Evolutionary conservation across 805 yeast genomes (phyloP).

Genomic region (Teunomyces barrocoloradensis): DNA sequence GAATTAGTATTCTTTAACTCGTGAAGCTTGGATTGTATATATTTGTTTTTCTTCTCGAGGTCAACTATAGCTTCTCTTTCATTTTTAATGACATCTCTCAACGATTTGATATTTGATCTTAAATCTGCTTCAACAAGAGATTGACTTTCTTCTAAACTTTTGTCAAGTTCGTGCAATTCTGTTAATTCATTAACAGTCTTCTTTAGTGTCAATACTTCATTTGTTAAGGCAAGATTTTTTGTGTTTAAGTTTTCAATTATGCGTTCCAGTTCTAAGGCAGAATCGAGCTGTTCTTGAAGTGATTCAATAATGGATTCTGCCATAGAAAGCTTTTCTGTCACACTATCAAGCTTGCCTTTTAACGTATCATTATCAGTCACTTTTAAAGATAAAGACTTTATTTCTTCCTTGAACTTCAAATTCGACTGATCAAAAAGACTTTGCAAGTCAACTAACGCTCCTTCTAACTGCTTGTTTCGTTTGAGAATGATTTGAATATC

Average conservation of each 20-base stretch:
- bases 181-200: slow-evolving; percentile 44
- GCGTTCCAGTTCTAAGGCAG: slow-evolving; percentile 33
- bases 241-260: slow-evolving; percentile 32
- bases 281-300: slow-evolving; percentile 32
- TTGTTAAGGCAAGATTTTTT: slow-evolving; percentile 35
- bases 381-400: slow-evolving; percentile 11
- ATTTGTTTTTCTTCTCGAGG: slow-evolving; percentile 19
- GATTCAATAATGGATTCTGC: slow-evolving; percentile 25
- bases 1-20: slow-evolving; percentile 14
- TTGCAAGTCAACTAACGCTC: slow-evolving; percentile 36
- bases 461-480: slow-evolving; percentile 39
- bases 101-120: slow-evolving; percentile 30
- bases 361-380: slow-evolving; percentile 25
- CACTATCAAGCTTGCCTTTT: slow-evolving; percentile 31
- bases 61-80: slow-evolving; percentile 15
- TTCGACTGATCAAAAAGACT: slow-evolving; percentile 26
- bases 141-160: slow-evolving; percentile 31
- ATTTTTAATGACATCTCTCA: slow-evolving; percentile 15
- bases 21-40: slow-evolving; percentile 16
- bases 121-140: slow-evolving; percentile 21
- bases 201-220: slow-evolving; percentile 30
- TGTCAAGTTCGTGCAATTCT: slow-evolving; percentile 49
- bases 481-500: slow-evolving; percentile 23
- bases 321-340: slow-evolving; percentile 11
- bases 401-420: slow-evolving; percentile 16